Conservation (phyloP, 768 basidiomycete species). For the Trametes sanguinea region DNA sequence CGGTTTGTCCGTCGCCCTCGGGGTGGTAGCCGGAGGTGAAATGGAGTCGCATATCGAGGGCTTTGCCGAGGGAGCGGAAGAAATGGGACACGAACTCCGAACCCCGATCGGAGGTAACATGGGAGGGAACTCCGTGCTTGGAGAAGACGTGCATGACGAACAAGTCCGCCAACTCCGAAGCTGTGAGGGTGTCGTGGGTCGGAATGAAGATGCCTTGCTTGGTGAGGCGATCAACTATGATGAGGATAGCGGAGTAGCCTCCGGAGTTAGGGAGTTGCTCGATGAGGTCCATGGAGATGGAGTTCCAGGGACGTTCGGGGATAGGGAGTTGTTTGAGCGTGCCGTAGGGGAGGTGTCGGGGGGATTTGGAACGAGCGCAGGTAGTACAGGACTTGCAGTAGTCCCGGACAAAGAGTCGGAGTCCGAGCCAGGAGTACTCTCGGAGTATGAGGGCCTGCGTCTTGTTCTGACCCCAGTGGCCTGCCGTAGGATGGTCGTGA, state of each 20-base stretch:
- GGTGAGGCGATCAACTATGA: no score
- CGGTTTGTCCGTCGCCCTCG: slow-evolving; percentile 43
- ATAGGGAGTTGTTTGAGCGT: background rate
- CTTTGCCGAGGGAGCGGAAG: slow-evolving; percentile 16
- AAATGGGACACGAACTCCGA: slow-evolving; percentile 16
- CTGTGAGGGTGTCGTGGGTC: slow-evolving; percentile 20
- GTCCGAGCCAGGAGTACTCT: background rate
- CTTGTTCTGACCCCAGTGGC: background rate
- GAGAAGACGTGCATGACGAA: slow-evolving; percentile 22
- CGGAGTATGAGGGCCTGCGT: background rate
- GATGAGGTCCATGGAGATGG: no score
- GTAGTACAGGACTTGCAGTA: background rate
- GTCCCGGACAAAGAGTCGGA: background rate
- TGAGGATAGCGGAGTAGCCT: no score
- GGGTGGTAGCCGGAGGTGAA: slow-evolving; percentile 19
- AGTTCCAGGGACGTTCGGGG: background rate
- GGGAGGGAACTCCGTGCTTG: slow-evolving; percentile 6
- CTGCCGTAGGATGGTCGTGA: background rate
- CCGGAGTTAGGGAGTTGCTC: no score
- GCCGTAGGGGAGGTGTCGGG: background rate
- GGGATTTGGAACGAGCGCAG: background rate
- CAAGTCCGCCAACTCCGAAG: slow-evolving; percentile 23
- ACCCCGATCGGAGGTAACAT: slow-evolving; percentile 20
- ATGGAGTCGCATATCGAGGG: slow-evolving; percentile 9
- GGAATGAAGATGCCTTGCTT: slow-evolving; percentile 28